phyloP scores from a whole-genome alignment of 306 rosid genomes.

The Rubus parviflorus region DNA sequence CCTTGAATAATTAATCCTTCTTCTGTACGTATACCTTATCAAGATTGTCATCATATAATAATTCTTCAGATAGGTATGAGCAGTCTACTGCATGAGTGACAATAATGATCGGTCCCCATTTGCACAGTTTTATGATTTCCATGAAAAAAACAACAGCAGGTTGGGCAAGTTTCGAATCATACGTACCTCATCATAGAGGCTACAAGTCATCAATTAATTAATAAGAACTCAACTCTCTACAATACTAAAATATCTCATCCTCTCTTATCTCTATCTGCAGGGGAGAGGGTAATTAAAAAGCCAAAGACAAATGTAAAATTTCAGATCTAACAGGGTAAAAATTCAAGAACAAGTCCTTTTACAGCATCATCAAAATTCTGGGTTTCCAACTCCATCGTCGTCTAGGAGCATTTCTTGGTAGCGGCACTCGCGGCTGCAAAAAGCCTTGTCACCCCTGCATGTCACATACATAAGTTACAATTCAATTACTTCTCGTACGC shows the following conservation, averaged over 20 bases:
- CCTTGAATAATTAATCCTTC: conserved; percentile 32
- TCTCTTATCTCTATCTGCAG: conserved; percentile 61
- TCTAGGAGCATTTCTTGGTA: conserved; percentile 75
- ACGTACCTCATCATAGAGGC: conserved; percentile 31
- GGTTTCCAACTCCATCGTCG: conserved; percentile 48
- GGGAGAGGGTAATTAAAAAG: conserved; percentile 24
- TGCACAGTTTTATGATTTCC: conserved; percentile 24
- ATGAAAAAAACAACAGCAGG: not conserved
- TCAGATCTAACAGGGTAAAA: conserved; percentile 1
- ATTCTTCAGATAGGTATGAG: conserved; percentile 29
- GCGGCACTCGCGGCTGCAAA: conserved; percentile 84
- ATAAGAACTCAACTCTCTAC: conserved; percentile 37
- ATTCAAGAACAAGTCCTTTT: conserved; percentile 20
- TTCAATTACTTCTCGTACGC: not conserved
- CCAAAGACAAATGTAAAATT: conserved; percentile 10
- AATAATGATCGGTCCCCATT: conserved; percentile 27
- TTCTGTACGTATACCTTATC: not conserved
- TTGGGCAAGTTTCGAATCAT: conserved; percentile 27
- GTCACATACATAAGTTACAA: not conserved
- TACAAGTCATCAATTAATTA: conserved; percentile 22
- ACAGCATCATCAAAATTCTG: conserved; percentile 41
- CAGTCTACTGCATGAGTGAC: conserved; percentile 31
- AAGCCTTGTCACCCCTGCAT: conserved; percentile 89
- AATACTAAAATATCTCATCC: conserved; percentile 31
- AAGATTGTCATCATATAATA: conserved; percentile 22